These are phyloP conservation scores for Cyberlindnera xishuangbannaensis DNA, from an alignment of 805 yeast species.

Conservation along the genomic window DNA sequence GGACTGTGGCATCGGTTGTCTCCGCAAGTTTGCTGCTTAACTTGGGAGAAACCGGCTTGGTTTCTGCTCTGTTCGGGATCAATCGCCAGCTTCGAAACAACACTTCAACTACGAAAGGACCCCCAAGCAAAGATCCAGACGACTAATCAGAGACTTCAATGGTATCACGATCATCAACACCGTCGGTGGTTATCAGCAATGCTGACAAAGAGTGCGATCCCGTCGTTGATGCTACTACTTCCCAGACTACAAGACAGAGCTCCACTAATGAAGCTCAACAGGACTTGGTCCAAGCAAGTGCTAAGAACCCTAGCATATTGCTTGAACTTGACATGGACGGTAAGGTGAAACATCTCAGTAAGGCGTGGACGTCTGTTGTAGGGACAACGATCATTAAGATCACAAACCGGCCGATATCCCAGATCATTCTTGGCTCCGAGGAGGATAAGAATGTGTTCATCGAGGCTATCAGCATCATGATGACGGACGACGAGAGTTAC, in stretches of 20 bases:
- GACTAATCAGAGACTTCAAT: no score
- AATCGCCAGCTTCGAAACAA: no score
- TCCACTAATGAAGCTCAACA: conserved; percentile 25
- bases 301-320: conserved; percentile 68
- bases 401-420: conserved; percentile 50
- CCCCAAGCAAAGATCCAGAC: no score
- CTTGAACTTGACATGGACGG: conserved; percentile 82
- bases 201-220: conserved; percentile 2
- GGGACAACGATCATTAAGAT: conserved; percentile 58
- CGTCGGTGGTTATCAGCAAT: conserved; percentile 8
- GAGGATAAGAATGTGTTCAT: conserved; percentile 64
- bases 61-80: no score
- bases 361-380: conserved; percentile 73
- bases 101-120: no score
- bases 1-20: no score
- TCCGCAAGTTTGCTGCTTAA: no score
- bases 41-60: no score
- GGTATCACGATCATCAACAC: conserved; percentile 7
- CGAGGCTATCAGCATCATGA: conserved; percentile 66
- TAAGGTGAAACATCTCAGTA: conserved; percentile 64
- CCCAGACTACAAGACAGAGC: no score
- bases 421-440: conserved; percentile 57
- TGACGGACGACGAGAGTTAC: conserved; percentile 67
- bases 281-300: conserved; percentile 58
- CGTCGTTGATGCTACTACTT: no score